Conservation (phyloP, 164 flowering plant genomes). For the Magnolia officinalis region DNA sequence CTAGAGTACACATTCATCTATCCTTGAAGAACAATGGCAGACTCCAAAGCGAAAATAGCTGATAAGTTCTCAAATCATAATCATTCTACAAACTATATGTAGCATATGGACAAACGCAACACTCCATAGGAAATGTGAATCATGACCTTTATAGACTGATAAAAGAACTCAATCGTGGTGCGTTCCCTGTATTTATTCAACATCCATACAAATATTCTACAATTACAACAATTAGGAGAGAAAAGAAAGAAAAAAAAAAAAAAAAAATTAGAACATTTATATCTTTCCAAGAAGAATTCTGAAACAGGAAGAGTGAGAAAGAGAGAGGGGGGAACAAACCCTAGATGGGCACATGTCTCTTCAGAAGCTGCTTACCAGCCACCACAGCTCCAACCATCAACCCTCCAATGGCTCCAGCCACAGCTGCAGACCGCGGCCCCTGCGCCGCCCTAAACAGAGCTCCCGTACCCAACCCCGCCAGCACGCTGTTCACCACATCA, state of each 20-base stretch:
- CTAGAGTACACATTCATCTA: background rate
- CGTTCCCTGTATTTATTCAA: background rate
- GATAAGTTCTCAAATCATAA: too few relatives aligned
- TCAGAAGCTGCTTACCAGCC: slow-evolving; percentile 50
- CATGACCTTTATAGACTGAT: background rate
- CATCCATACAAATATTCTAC: background rate
- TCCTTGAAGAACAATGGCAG: too few relatives aligned
- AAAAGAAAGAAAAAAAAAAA: too few relatives aligned
- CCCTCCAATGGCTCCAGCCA: slow-evolving; percentile 63
- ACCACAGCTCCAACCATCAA: slow-evolving; percentile 44
- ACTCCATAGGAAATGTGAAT: too few relatives aligned
- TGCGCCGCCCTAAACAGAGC: slow-evolving; percentile 56
- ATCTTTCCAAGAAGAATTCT: background rate
- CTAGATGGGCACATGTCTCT: slow-evolving; percentile 55
- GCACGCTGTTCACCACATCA: slow-evolving; percentile 54
- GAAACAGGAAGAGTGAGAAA: background rate
- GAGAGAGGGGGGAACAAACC: background rate
- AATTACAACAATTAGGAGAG: background rate
- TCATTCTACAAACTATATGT: too few relatives aligned
- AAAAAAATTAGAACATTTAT: background rate
- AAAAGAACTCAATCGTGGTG: background rate
- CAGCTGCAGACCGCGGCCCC: slow-evolving; percentile 63
- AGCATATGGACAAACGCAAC: too few relatives aligned
- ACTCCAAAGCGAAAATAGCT: too few relatives aligned
- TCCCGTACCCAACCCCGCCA: slow-evolving; percentile 65